These are phyloP conservation scores for Metschnikowia dekortorum DNA, from an alignment of 805 yeast genomes.

Conservation along the genomic window DNA sequence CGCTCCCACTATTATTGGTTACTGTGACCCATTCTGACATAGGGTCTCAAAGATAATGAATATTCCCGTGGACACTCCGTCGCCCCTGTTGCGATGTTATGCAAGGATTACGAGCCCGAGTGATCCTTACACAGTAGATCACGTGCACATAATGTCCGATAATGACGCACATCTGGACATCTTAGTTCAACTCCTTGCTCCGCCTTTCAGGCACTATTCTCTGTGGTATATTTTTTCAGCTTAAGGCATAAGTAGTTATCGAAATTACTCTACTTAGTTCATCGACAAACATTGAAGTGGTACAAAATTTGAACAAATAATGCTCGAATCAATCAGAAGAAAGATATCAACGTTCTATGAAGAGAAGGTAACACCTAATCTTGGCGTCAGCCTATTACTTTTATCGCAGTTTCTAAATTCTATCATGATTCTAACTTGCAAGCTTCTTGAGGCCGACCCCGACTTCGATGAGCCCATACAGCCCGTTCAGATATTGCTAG, in stretches of 20 bases:
- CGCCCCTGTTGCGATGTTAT: neutral
- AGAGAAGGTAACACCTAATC: slow-evolving; percentile 11
- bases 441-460: slow-evolving; percentile 64
- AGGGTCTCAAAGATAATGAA: too few species aligned
- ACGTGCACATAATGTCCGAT: neutral
- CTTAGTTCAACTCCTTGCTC: neutral
- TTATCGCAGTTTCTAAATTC: slow-evolving; percentile 71
- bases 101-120: neutral
- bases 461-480: slow-evolving; percentile 58
- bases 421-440: slow-evolving; percentile 70
- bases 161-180: neutral
- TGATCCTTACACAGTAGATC: neutral
- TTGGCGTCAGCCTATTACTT: slow-evolving; percentile 56
- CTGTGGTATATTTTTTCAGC: neutral
- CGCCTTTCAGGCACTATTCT: neutral
- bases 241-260: neutral
- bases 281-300: too few species aligned
- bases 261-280: neutral
- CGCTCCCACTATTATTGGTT: too few species aligned
- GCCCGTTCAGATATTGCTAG: slow-evolving; percentile 74
- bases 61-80: too few species aligned
- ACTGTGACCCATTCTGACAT: too few species aligned
- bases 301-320: neutral
- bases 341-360: slow-evolving; percentile 2
- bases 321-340: slow-evolving; percentile 3